phyloP scores from a whole-genome alignment of 257 asterid species.

The Thymus mandschuricus region DNA sequence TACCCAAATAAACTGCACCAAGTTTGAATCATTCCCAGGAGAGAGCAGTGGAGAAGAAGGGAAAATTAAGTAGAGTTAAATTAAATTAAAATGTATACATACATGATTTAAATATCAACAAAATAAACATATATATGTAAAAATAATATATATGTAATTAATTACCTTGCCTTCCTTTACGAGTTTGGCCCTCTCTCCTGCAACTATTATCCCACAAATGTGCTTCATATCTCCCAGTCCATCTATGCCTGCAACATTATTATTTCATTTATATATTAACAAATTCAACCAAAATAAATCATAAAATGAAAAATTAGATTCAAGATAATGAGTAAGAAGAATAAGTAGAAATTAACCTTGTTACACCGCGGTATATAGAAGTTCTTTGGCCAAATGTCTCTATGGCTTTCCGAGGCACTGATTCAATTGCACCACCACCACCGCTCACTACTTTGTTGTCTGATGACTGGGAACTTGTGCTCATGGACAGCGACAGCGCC shows the following conservation, averaged over 20 bases:
- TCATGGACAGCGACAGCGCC: slow-evolving; percentile 67
- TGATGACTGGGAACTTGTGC: slow-evolving; percentile 52
- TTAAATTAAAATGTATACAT: background rate
- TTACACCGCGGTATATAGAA: slow-evolving; percentile 86
- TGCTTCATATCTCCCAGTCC: slow-evolving; percentile 92
- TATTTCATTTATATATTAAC: background rate
- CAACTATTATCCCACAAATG: slow-evolving; percentile 93
- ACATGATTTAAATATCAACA: too few species aligned
- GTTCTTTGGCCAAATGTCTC: slow-evolving; percentile 88
- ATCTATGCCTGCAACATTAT: slow-evolving; percentile 56
- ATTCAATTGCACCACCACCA: slow-evolving; percentile 31
- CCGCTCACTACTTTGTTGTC: slow-evolving; percentile 33
- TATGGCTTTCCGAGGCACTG: slow-evolving; percentile 58
- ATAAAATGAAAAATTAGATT: background rate
- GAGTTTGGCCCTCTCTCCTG: slow-evolving; percentile 87
- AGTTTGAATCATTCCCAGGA: slow-evolving; percentile 32
- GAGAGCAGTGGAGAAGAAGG: background rate
- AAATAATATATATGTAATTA: background rate
- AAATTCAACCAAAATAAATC: background rate
- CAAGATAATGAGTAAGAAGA: background rate
- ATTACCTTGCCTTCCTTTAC: slow-evolving; percentile 91
- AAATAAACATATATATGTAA: too few species aligned
- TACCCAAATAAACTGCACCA: slow-evolving; percentile 80
- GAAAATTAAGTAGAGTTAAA: slow-evolving; percentile 25
- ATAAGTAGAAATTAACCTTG: slow-evolving; percentile 32